These are phyloP conservation scores for Candida michaelii DNA, from an alignment of 805 yeast genomes.

Conservation along the genomic window DNA sequence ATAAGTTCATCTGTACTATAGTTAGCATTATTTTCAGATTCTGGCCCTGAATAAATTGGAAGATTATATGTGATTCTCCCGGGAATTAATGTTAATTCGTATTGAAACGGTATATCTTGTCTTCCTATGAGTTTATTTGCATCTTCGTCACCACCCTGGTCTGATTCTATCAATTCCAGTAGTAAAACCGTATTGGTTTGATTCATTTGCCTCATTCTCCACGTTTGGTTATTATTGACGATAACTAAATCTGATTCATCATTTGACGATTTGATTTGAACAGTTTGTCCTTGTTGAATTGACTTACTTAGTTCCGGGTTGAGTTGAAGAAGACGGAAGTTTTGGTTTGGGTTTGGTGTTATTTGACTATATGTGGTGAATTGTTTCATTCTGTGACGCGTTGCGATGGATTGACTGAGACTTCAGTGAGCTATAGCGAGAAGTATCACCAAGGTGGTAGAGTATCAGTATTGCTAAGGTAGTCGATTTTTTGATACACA, in stretches of 20 bases:
- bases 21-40: background rate
- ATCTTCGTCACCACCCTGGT: background rate
- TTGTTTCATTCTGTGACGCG: conserved; percentile 2
- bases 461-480: too few species aligned
- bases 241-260: conserved; percentile 46
- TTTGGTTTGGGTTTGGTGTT: conserved; percentile 13
- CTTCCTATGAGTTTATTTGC: conserved; percentile 23
- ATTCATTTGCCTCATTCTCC: conserved; percentile 70
- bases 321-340: conserved; percentile 53
- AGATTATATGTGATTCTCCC: conserved; percentile 30
- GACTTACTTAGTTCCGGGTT: conserved; percentile 47
- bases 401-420: too few species aligned
- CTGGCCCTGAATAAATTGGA: conserved; percentile 24
- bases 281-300: conserved; percentile 29
- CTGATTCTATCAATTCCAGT: conserved; percentile 7
- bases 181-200: conserved; percentile 84
- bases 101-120: conserved; percentile 30
- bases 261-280: conserved; percentile 37
- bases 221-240: conserved; percentile 60
- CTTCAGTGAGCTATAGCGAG: too few species aligned
- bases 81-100: conserved; percentile 28
- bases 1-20: conserved; percentile 14
- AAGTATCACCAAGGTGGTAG: too few species aligned
- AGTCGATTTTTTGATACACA: too few species aligned
- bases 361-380: conserved; percentile 6